Conservation (phyloP, 192 early-diverging fungal genomes). For the Linnemannia hyalina region DNA sequence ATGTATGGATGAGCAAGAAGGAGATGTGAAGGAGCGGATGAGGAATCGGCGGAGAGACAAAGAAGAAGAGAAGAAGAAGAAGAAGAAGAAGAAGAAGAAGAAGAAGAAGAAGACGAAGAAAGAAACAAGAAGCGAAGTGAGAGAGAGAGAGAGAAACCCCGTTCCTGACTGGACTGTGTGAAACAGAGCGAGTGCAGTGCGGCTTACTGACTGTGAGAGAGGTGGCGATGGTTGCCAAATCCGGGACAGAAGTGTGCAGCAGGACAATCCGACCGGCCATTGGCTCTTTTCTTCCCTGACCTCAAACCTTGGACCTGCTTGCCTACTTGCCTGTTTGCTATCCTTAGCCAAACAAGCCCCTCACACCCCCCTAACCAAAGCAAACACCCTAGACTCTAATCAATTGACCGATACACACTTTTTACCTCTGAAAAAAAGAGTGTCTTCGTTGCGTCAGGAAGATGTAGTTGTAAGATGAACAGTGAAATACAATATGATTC, state of each 20-base stretch:
- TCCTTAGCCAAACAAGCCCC: not conserved
- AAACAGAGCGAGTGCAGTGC: not conserved
- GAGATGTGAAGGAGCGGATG: not conserved
- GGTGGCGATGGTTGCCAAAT: not conserved
- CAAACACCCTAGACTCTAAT: not conserved
- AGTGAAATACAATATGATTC: no score
- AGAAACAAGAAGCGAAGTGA: not conserved
- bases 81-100: not conserved
- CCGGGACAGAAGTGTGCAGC: not conserved
- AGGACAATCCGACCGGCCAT: not conserved
- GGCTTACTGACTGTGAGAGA: not conserved
- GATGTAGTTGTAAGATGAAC: no score
- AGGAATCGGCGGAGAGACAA: conserved; percentile 4
- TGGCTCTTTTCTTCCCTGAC: not conserved
- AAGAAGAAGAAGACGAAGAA: not conserved
- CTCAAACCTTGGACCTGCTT: not conserved
- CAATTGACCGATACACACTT: not conserved
- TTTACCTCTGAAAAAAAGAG: not conserved
- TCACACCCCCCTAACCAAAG: not conserved
- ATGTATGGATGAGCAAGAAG: not conserved
- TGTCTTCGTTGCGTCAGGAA: no score
- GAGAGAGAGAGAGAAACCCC: no score
- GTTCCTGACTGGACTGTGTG: not conserved
- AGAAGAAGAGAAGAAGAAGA: not conserved
- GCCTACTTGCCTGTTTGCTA: not conserved